Percentiles rank a stretch among this genome's conserved stretches.
Conservation (phyloP, 2,329 filamentous ascomycete genomes). For the Neoascochyta sp. region DNA sequence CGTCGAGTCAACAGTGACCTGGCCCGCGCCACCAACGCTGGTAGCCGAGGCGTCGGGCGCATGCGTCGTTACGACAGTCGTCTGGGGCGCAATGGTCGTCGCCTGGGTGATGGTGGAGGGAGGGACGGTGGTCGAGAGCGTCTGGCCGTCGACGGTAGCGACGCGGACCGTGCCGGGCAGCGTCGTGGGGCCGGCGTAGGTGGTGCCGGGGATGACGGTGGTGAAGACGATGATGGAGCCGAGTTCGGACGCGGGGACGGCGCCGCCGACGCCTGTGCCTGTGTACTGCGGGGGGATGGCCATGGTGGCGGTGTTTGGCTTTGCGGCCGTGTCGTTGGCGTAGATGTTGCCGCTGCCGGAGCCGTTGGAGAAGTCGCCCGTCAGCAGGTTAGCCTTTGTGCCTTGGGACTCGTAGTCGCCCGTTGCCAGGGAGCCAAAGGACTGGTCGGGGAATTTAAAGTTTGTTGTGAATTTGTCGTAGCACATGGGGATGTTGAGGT, state of each 20-base stretch:
- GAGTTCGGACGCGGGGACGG: conserved; percentile 45
- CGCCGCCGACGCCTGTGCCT: conserved; percentile 44
- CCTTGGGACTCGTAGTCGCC: conserved; percentile 44
- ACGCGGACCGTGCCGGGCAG: conserved; percentile 16
- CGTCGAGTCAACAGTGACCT: conserved; percentile 13
- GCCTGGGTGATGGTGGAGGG: conserved; percentile 19
- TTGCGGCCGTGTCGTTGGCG: conserved; percentile 30
- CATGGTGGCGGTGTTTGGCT: conserved; percentile 46
- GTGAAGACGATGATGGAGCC: conserved; percentile 39
- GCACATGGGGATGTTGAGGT: conserved; percentile 47
- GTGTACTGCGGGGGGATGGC: conserved; percentile 47
- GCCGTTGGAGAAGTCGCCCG: conserved; percentile 42
- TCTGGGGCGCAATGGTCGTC: conserved; percentile 22
- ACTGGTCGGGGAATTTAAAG: conserved; percentile 46
- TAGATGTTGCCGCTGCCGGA: conserved; percentile 48
- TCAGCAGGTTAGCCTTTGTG: conserved; percentile 44
- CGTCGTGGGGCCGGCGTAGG: conserved; percentile 23
- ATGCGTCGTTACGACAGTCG: conserved; percentile 16
- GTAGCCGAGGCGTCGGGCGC: conserved; percentile 3
- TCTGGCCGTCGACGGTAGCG: conserved; percentile 15
- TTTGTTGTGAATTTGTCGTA: conserved; percentile 54
- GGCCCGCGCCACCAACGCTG: conserved; percentile 12
- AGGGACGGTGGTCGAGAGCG: conserved; percentile 16
- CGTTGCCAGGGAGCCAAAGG: conserved; percentile 45
- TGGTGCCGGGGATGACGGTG: conserved; percentile 27